These are phyloP conservation scores for Tetracladium maxilliforme DNA, from an alignment of 2,329 filamentous ascomycete species.

Conservation along the genomic window DNA sequence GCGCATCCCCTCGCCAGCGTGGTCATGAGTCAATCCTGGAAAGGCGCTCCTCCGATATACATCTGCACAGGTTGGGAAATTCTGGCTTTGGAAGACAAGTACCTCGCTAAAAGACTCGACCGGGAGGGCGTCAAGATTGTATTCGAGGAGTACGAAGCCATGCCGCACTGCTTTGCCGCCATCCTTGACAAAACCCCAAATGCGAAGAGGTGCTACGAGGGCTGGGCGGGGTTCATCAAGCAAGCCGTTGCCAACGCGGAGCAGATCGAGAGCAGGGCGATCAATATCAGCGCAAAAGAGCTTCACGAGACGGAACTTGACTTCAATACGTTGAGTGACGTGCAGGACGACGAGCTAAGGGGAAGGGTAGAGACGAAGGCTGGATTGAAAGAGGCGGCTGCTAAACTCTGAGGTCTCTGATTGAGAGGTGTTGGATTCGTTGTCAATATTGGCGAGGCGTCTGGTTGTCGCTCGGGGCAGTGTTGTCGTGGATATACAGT, in stretches of 20 bases:
- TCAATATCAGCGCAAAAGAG: constrained; percentile 32
- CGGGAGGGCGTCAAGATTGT: constrained; percentile 43
- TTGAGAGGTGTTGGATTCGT: too few relatives aligned
- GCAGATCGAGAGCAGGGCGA: constrained; percentile 20
- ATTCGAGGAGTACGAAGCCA: constrained; percentile 63
- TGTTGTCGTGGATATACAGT: too few relatives aligned
- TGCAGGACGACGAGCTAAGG: constrained; percentile 25
- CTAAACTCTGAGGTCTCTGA: too few relatives aligned
- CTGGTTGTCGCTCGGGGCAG: too few relatives aligned
- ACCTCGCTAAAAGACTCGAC: constrained; percentile 40
- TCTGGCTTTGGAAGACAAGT: constrained; percentile 50
- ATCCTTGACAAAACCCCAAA: constrained; percentile 31
- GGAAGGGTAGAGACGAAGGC: constrained; percentile 16
- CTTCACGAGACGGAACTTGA: constrained; percentile 30
- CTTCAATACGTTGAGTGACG: constrained; percentile 25
- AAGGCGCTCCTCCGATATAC: constrained; percentile 48
- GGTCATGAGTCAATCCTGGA: constrained; percentile 44
- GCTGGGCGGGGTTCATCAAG: constrained; percentile 41
- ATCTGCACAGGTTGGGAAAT: constrained; percentile 58
- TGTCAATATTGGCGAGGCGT: too few relatives aligned
- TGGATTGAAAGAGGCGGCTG: too few relatives aligned
- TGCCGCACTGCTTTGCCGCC: constrained; percentile 63
- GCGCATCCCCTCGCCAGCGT: constrained; percentile 56
- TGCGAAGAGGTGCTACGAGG: constrained; percentile 34
- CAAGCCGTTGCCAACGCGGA: constrained; percentile 14